phyloP scores from a whole-genome alignment of 2,329 filamentous ascomycete genomes.

The Fusarium marasasianum region DNA sequence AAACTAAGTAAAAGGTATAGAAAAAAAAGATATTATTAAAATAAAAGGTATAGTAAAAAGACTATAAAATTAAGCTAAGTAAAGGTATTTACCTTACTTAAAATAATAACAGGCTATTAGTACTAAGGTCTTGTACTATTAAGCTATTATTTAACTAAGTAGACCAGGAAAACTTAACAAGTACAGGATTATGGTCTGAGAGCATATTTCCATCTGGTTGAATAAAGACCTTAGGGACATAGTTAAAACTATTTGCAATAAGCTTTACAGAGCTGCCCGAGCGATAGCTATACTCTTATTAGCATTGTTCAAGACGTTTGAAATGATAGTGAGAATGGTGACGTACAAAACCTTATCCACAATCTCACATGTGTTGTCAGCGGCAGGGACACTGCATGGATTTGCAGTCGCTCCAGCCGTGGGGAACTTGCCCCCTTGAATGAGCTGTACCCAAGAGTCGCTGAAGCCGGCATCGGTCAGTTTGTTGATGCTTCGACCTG shows the following conservation, averaged over 20 bases:
- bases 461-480: conserved; percentile 60
- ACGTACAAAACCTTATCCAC: conserved; percentile 70
- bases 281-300: conserved; percentile 54
- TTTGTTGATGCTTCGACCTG: conserved; percentile 58
- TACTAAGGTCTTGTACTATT: fast-evolving
- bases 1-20: too few relatives aligned
- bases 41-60: too few relatives aligned
- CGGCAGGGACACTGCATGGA: conserved; percentile 67
- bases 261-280: conserved; percentile 58
- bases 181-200: conserved; percentile 72
- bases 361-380: conserved; percentile 66
- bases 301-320: background rate
- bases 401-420: conserved; percentile 47
- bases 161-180: conserved; percentile 58
- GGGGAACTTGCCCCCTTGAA: conserved; percentile 58
- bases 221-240: conserved; percentile 66
- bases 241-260: conserved; percentile 60
- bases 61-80: fast-evolving
- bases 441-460: conserved; percentile 69
- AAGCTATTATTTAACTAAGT: background rate
- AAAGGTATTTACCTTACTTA: fast-evolving
- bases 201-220: conserved; percentile 65
- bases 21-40: too few relatives aligned
- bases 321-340: fast-evolving
- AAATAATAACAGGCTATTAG: fast-evolving